A percentile compares a stretch with the other conserved stretches of the same genome.
phyloP scores from a whole-genome alignment of 495 filamentous ascomycete genomes.

The Sphaerosporella brunnea region DNA sequence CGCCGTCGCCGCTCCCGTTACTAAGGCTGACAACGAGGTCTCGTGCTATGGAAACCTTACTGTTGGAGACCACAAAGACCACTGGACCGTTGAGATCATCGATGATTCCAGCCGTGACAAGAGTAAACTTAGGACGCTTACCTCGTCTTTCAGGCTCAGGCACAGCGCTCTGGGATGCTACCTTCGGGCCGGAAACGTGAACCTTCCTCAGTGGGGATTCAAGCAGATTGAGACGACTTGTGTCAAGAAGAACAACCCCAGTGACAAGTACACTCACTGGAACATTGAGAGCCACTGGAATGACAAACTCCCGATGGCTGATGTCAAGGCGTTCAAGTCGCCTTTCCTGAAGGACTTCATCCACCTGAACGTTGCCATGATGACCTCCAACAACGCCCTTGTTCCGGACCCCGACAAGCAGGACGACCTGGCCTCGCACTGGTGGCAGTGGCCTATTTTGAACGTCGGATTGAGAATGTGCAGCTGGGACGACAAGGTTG shows the following conservation, averaged over 20 bases:
- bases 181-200: constrained; percentile 84
- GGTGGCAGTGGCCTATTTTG: constrained; percentile 97
- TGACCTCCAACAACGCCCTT: constrained; percentile 98
- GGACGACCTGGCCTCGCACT: constrained; percentile 87
- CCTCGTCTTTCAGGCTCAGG: constrained; percentile 77
- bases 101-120: constrained; percentile 72
- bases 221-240: constrained; percentile 98
- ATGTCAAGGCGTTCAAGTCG: constrained; percentile 86
- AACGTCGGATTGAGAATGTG: constrained; percentile 95
- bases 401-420: constrained; percentile 98
- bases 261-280: constrained; percentile 94
- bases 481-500: constrained; percentile 84
- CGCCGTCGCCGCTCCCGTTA: constrained; percentile 66
- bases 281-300: constrained; percentile 93
- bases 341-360: constrained; percentile 94
- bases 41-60: constrained; percentile 92
- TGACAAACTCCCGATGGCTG: constrained; percentile 74
- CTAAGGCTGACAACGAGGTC: constrained; percentile 79
- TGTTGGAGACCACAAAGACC: constrained; percentile 94
- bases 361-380: constrained; percentile 97
- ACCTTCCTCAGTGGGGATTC: constrained; percentile 97
- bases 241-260: constrained; percentile 78
- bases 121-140: constrained; percentile 76
- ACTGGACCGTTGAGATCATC: constrained; percentile 89
- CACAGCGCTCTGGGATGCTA: constrained; percentile 79